Conservation (phyloP, 768 basidiomycete genomes). For the Mycena metata region DNA sequence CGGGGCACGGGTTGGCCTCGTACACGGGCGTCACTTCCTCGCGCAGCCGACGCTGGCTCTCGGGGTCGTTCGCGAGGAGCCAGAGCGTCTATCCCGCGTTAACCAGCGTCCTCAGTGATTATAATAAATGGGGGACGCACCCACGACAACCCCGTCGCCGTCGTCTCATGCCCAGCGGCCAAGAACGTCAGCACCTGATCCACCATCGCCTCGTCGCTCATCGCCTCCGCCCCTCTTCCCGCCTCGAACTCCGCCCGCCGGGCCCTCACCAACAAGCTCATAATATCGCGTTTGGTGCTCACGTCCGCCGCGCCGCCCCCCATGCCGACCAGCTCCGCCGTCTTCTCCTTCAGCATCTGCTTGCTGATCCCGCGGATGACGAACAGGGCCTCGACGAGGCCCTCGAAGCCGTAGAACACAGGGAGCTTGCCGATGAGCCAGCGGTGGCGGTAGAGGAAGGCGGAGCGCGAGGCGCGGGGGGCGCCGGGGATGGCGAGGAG, state of each 20-base stretch:
- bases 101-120: slow-evolving; percentile 15
- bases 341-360: slow-evolving; percentile 58
- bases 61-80: slow-evolving; percentile 65
- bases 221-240: slow-evolving; percentile 51
- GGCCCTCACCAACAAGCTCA: slow-evolving; percentile 63
- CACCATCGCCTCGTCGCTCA: slow-evolving; percentile 64
- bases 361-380: slow-evolving; percentile 56
- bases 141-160: slow-evolving; percentile 65
- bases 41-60: slow-evolving; percentile 65
- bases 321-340: slow-evolving; percentile 49
- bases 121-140: slow-evolving; percentile 41
- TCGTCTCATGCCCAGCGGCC: slow-evolving; percentile 58
- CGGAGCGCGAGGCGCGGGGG: slow-evolving; percentile 47
- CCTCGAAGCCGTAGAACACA: background rate
- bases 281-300: slow-evolving; percentile 62
- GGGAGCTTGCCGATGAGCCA: slow-evolving; percentile 45
- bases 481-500: slow-evolving; percentile 54
- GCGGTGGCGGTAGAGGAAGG: slow-evolving; percentile 53
- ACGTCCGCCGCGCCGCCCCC: slow-evolving; percentile 46
- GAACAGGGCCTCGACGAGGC: slow-evolving; percentile 53
- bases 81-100: slow-evolving; percentile 58
- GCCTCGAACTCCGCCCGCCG: slow-evolving; percentile 53
- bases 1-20: slow-evolving; percentile 48
- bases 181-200: slow-evolving; percentile 68
- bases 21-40: slow-evolving; percentile 62